Conservation (phyloP, 768 basidiomycete species). For the Serendipita indica region DNA sequence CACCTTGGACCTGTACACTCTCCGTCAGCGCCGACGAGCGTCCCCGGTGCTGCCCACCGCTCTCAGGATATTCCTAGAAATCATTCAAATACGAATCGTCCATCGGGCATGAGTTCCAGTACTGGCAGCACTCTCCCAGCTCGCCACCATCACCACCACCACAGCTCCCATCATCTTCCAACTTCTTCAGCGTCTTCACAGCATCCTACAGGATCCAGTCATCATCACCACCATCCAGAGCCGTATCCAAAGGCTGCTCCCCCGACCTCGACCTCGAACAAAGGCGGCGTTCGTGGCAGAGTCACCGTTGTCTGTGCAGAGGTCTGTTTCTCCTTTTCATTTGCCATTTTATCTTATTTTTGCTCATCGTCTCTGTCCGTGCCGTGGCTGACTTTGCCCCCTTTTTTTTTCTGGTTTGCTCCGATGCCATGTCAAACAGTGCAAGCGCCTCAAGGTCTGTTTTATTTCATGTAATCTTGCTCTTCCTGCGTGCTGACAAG, state of each 20-base stretch:
- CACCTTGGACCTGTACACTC: no score
- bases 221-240: background rate
- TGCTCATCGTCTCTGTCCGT: background rate
- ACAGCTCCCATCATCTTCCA: background rate
- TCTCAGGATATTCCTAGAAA: no score
- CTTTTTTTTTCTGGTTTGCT: background rate
- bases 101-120: background rate
- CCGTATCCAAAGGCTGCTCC: background rate
- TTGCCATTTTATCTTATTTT: background rate
- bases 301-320: constrained; percentile 7
- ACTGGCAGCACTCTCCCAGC: background rate
- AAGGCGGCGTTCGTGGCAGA: constrained; percentile 3
- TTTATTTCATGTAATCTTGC: background rate
- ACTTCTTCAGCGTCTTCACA: background rate
- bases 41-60: no score
- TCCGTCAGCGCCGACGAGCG: no score
- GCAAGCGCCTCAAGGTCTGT: constrained; percentile 7
- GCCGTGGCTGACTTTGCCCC: background rate
- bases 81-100: no score
- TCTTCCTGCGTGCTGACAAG: background rate
- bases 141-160: background rate
- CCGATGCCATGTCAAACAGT: background rate
- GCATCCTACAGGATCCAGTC: background rate
- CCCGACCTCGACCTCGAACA: background rate
- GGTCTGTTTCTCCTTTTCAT: background rate